These are phyloP conservation scores for Candida hispaniensis DNA, from an alignment of 805 yeast genomes.

Conservation along the genomic window DNA sequence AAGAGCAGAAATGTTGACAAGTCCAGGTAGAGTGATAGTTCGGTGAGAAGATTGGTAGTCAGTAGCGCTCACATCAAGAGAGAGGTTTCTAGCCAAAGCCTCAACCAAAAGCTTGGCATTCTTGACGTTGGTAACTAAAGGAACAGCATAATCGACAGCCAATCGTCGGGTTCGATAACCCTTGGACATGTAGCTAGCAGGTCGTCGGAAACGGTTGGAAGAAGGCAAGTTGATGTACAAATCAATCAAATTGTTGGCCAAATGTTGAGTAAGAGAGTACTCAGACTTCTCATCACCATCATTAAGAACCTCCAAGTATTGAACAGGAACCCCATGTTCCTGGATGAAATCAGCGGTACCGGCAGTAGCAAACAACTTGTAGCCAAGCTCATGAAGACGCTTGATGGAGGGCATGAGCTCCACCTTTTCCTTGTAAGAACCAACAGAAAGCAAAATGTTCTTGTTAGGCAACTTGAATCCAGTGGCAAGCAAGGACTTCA, in stretches of 20 bases:
- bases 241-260: conserved; percentile 94
- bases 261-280: conserved; percentile 89
- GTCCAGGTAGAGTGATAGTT: conserved; percentile 74
- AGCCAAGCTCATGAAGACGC: conserved; percentile 74
- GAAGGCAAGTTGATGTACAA: conserved; percentile 95
- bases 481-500: conserved; percentile 87
- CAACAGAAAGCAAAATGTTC: conserved; percentile 85
- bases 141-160: conserved; percentile 99
- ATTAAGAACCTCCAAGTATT: conserved; percentile 78
- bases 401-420: conserved; percentile 83
- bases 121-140: conserved; percentile 94
- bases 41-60: conserved; percentile 89
- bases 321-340: conserved; percentile 90
- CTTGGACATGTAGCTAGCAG: conserved; percentile 93
- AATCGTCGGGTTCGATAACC: conserved; percentile 98
- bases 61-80: conserved; percentile 55
- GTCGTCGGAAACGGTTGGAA: conserved; percentile 94
- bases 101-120: conserved; percentile 92
- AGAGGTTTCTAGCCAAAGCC: conserved; percentile 60
- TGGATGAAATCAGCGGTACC: conserved; percentile 98
- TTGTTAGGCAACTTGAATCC: conserved; percentile 94
- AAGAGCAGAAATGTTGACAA: conserved; percentile 70
- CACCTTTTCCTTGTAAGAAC: conserved; percentile 92
- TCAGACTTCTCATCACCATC: conserved; percentile 78
- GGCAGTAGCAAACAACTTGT: conserved; percentile 88